Conservation (phyloP, 192 early-diverging fungal species). For the Rhizophlyctis rosea region DNA sequence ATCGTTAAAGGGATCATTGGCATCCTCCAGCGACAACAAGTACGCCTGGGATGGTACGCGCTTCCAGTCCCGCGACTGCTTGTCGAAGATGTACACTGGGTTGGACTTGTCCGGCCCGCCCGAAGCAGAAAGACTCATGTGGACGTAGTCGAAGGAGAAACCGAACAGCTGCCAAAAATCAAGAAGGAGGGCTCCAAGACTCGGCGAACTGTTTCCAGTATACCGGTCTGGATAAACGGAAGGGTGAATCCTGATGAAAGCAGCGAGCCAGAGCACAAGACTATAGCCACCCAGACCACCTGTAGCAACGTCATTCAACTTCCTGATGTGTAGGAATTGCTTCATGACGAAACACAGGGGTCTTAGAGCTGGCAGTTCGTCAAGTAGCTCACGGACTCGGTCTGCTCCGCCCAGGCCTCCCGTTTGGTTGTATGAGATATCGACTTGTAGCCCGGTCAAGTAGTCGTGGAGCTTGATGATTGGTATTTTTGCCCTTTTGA, state of each 20-base stretch:
- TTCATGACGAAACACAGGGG: constrained; percentile 27
- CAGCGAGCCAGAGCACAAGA: constrained; percentile 20
- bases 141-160: background rate
- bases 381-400: background rate
- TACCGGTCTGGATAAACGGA: constrained; percentile 12
- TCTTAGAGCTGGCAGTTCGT: constrained; percentile 12
- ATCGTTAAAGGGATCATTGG: background rate
- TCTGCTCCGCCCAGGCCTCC: background rate
- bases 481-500: constrained; percentile 1
- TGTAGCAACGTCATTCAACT: constrained; percentile 10
- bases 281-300: constrained; percentile 12
- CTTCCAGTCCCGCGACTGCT: background rate
- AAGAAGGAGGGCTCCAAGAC: constrained; percentile 13
- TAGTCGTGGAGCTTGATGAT: background rate
- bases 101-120: background rate
- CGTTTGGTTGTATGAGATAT: constrained; percentile 18
- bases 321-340: constrained; percentile 18
- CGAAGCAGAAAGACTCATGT: background rate
- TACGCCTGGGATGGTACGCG: background rate
- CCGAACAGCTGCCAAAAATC: constrained; percentile 19
- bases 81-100: background rate
- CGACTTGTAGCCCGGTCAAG: constrained; percentile 7
- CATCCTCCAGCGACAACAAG: background rate
- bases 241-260: constrained; percentile 21
- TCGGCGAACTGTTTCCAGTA: background rate